Evolutionary conservation across 805 yeast genomes (phyloP), one percentile per base, ranked within the genome.

Genomic region (Cyberlindnera veronae): DNA sequence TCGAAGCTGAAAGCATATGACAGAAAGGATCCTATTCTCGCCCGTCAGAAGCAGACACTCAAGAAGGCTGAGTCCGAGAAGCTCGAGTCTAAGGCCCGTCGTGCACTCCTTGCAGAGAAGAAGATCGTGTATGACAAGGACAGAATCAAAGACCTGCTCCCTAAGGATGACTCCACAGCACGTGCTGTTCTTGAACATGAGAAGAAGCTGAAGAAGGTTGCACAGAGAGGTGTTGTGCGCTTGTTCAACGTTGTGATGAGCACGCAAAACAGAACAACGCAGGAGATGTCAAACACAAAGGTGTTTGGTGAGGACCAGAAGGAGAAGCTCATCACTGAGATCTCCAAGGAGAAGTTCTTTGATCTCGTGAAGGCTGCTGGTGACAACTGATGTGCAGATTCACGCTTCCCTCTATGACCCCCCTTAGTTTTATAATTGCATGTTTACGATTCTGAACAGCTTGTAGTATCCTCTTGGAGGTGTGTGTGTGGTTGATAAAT

Each of bases 1-100:
- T 87, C 98, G 2, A 81, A 79, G 54, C 69, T 91, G 50, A 93
- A 93, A 60, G 95, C 96, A 0, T 84, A 91, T 54, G 88, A 84
- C 56, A 73, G 97, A 57, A 75, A 75, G 32, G 95, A 90, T 60
- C 99, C 99, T 3, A 86, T 91, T 41, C 72, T 91, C 64, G 90
- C 91, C 7, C 79, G 98, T 64, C 84, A 85, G 55, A 84, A 83
- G 50, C 70, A 74, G 30, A 75, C 81, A 0, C 46, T 80, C 36
- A 82, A 81, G 63, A 81, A 85, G 50, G 72, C 84, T 41, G 96
- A 90, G 51, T 74, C 80, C 23, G 87, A 85, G 37, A 85, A 84
- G 55, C 67, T 93, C 33, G 97, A 91, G 53, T 76, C 77, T 44
- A 85, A 88, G 60, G 98, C 96, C 10, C 80, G 77, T 54, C 72